Base-by-base conservation (phyloP, 805 yeast genomes). In the Starmerella tilneyi region DNA sequence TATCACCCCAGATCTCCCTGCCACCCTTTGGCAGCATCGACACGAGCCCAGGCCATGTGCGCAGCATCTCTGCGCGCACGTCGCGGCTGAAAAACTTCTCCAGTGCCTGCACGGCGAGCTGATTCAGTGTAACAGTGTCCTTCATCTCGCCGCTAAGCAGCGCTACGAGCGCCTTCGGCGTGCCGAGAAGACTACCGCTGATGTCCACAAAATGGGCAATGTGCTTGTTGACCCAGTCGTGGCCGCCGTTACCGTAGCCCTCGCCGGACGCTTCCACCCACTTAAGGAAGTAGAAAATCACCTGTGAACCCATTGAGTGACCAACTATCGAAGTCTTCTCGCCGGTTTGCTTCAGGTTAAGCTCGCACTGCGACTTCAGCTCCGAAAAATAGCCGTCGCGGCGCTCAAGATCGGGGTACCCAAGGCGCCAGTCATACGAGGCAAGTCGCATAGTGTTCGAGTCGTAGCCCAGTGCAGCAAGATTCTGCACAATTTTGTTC, bases 11-110 rank as follows among this genome's bases (percentile, higher is more conserved):
- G 26, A 92, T 74, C 5, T 76, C 59, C 29, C 78, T 79, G 3
- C 96, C 97, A 34, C 98, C 98, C 62, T 89, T 92, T 17, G 98
- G 98, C 23, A 92, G 59, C 98, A 92, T 92, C 45, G 92, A 76
- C 13, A 96, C 86, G 38, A 92, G 70, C 11, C 97, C 97, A n/a
- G 94, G 95, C 71, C 84, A 89, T 1, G 89, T 71, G 51, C 85
- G 72, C 40, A 86, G 60, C 81, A 92, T 71, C 50, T 84, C 94
- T 6, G 85, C 76, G 54, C 98, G 74, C 64, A 89, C 98, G 49
- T 76, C 74, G 60, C 94, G 74, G 42, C 92, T 81, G 63, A 92
- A 86, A 64, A 92, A 92, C 65, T 84, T 85, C 59, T 92, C 98
- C 46, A 92, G 71, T 1, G 96, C 98, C 58, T 84, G 85, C 52